Base-by-base conservation (phyloP, 2,329 filamentous ascomycete genomes). In the Neopestalotiopsis sp. region DNA sequence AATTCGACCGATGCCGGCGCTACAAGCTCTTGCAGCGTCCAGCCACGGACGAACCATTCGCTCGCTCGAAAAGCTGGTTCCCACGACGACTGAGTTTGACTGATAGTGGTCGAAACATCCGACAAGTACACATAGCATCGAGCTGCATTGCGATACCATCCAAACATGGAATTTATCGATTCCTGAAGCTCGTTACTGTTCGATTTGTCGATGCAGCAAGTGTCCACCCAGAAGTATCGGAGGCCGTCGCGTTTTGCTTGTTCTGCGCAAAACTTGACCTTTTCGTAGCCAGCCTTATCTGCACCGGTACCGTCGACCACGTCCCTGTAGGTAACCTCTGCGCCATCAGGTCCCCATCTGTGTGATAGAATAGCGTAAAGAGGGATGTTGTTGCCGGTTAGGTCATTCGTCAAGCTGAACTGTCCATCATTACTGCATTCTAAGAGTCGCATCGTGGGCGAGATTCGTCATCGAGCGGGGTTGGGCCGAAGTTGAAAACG, bases 1-100 rank as follows among this genome's bases (percentile, higher is more conserved):
- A 79, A 79, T 42, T 74, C 73, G 34, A 79, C 73, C 3, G 57
- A 69, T 58, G 20, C 17, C 6, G 76, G 77, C 5, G 76, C 77
- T 28, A 67, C 34, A 28, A 28, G 24, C 24, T 28, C 24, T 28
- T 28, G 24, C 24, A 28, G 24, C 24, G 24, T 28, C 24, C 53
- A 67, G 14, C 65, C 56, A 3, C 56, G 28, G 34, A 49, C 58
- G 20, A 67, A 67, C 65, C 65, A 67, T 42, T 53, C 56, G 57
- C 65, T 67, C 24, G 32, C 24, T 28, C 53, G 38, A 56, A 67
- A 67, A 20, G 42, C 57, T n/a, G 53, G 28, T n/a, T 67, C 56
- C 65, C 65, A 67, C 30, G 38, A 34, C 5, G 32, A 57, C 53
- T 57, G 53, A 6, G 53, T 4, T 57, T 57, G 53, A 57, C 12